Base-by-base conservation (phyloP, 164 flowering plant genomes). In the Saururus chinensis region DNA sequence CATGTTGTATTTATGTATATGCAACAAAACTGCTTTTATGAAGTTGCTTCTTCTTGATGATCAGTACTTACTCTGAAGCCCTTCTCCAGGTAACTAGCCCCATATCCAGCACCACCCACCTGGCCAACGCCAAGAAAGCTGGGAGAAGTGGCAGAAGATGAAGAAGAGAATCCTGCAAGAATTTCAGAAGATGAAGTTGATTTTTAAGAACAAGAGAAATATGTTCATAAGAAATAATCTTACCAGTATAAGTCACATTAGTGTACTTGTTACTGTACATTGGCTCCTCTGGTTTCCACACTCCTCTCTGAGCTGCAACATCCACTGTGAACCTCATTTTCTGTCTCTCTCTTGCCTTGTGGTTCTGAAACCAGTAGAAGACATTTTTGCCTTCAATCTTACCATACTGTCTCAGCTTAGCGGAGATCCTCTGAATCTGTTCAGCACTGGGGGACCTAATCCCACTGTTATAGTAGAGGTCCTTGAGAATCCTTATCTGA, bases 361-460 rank as follows among this genome's bases (percentile, higher is more conserved):
- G 97, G 70, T 93, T 93, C 76, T 93, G 99, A 68, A 93, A 93
- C 99, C 99, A 93, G 61, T 93, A 93, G 69, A 93, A 93, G 19
- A 93, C 99, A 60, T 93, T 93, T 74, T 93, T 93, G 66, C 99
- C 99, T 67, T 93, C 99, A 14, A 93, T 91, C 80, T 88, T 87
- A 0, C 99, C 99, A 61, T 87, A 93, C 75, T 86, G 91, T 40
- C 91, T 71, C 17, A 93, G 73, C 74, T 83, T 68, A 56, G 93
- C 84, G 7, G 95, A 80, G 69, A 93, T 93, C 75, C 79, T 77
- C 80, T 93, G 99, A 49, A 93, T 93, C 74, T 93, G 93, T 9
- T 87, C 96, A 20, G 92, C 89, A 65, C 64, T 79, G 0, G 99
- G 99, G 48, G 99, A 88, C 71, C 97, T 74, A 21, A 93, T 76